phyloP scores from a whole-genome alignment of 345 rosid species.

The Orychophragmus violaceus region DNA sequence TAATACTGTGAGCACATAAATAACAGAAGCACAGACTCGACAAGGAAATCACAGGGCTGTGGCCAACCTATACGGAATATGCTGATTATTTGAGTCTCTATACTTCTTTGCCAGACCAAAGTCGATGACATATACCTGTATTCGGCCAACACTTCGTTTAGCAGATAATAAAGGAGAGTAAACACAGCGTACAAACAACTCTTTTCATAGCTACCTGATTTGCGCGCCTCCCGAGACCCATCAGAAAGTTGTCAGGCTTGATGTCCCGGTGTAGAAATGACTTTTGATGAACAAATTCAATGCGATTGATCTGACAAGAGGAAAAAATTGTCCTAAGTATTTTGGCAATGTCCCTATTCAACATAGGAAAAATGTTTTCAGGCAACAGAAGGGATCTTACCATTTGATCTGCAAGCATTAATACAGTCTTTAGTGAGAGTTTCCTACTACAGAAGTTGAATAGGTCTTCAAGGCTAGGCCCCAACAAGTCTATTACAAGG shows the following conservation, averaged over 20 bases:
- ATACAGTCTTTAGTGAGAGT: conserved; percentile 79
- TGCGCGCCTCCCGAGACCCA: conserved; percentile 88
- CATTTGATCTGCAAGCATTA: conserved; percentile 97
- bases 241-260: conserved; percentile 88
- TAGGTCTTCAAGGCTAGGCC: conserved; percentile 92
- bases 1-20: background rate
- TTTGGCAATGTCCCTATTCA: background rate
- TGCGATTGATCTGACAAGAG: conserved; percentile 62
- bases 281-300: conserved; percentile 80
- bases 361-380: background rate
- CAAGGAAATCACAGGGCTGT: conserved; percentile 5
- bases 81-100: conserved; percentile 75
- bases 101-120: conserved; percentile 90
- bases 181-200: background rate
- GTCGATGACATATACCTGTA: conserved; percentile 76
- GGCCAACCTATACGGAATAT: conserved; percentile 76
- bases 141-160: background rate
- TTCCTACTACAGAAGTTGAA: conserved; percentile 85
- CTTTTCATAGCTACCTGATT: conserved; percentile 49
- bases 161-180: background rate
- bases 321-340: background rate
- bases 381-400: conserved; percentile 34
- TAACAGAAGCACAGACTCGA: background rate
- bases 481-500: conserved; percentile 82
- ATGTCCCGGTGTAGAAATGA: conserved; percentile 86